phyloP scores from a whole-genome alignment of 331 rosid species.

The Malus hybrid region DNA sequence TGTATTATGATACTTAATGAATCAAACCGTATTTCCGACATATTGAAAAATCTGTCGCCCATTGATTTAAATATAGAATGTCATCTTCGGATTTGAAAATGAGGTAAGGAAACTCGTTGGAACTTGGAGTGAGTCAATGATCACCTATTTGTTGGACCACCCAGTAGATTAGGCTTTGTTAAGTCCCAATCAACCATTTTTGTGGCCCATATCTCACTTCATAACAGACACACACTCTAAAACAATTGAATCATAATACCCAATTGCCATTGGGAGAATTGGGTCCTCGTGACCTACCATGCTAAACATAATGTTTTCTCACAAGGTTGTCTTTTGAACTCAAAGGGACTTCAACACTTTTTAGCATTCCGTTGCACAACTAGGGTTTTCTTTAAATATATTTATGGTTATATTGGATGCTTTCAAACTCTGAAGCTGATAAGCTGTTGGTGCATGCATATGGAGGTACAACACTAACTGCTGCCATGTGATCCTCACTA shows the following conservation, averaged over 20 bases:
- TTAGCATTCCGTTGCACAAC: neutral
- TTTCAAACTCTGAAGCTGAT: neutral
- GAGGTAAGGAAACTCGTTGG: neutral
- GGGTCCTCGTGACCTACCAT: constrained; percentile 7
- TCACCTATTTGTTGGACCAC: constrained; percentile 25
- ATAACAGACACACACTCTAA: neutral
- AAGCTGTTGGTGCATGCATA: too few relatives aligned
- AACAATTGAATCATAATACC: neutral
- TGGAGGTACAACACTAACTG: too few relatives aligned
- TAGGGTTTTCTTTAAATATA: neutral
- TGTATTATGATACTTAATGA: too few relatives aligned
- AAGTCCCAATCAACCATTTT: constrained; percentile 20
- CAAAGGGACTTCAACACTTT: neutral
- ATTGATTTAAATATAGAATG: too few relatives aligned
- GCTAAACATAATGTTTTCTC: neutral
- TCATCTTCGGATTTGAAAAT: neutral
- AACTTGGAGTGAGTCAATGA: constrained; percentile 19
- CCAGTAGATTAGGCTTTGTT: neutral
- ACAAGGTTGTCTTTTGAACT: neutral
- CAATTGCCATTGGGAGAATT: neutral
- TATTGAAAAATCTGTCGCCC: accelerated
- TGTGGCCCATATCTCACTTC: constrained; percentile 17
- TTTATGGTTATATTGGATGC: neutral
- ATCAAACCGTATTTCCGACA: accelerated
- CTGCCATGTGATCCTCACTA: too few relatives aligned